These are phyloP conservation scores for Keithomyces neogunnii DNA, from an alignment of 2,329 filamentous ascomycete species.

Conservation along the genomic window DNA sequence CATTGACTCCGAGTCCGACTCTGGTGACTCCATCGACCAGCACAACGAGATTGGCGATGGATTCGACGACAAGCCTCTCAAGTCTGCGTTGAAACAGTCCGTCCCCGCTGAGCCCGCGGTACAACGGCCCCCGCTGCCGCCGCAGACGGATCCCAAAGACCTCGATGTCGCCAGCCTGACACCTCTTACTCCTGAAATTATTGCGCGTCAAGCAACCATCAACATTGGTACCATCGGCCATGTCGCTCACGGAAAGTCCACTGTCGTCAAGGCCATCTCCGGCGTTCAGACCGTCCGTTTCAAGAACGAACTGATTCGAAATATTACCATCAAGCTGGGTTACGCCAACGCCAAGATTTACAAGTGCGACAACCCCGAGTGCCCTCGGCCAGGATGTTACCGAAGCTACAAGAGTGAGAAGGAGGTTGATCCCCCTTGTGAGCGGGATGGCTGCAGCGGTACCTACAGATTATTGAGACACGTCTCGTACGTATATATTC, in stretches of 20 bases:
- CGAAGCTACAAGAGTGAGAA: conserved; percentile 98
- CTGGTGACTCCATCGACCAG: conserved; percentile 52
- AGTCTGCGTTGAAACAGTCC: conserved; percentile 79
- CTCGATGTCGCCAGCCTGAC: conserved; percentile 74
- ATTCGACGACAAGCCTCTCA: conserved; percentile 57
- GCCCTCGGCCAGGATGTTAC: conserved; percentile 91
- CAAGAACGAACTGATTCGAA: conserved; percentile 98
- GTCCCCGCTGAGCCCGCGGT: conserved; percentile 47
- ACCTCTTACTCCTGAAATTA: conserved; percentile 91
- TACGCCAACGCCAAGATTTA: conserved; percentile 99
- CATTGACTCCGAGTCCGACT: conserved; percentile 63
- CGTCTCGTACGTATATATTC: conserved; percentile 63
- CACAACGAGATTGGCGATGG: conserved; percentile 51
- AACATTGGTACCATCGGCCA: conserved; percentile 98
- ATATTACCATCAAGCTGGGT: conserved; percentile 99
- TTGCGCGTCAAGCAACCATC: conserved; percentile 94
- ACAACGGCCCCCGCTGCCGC: conserved; percentile 51
- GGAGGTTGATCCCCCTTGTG: conserved; percentile 93
- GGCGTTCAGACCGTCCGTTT: conserved; percentile 98
- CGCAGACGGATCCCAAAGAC: conserved; percentile 86
- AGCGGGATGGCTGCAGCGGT: conserved; percentile 83
- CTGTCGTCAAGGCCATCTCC: conserved; percentile 97
- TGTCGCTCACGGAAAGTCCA: conserved; percentile 98
- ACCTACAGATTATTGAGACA: conserved; percentile 84
- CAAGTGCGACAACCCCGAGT: conserved; percentile 88